These are phyloP conservation scores for Termitomyces sp. DNA, from an alignment of 768 basidiomycete genomes.

Conservation along the genomic window DNA sequence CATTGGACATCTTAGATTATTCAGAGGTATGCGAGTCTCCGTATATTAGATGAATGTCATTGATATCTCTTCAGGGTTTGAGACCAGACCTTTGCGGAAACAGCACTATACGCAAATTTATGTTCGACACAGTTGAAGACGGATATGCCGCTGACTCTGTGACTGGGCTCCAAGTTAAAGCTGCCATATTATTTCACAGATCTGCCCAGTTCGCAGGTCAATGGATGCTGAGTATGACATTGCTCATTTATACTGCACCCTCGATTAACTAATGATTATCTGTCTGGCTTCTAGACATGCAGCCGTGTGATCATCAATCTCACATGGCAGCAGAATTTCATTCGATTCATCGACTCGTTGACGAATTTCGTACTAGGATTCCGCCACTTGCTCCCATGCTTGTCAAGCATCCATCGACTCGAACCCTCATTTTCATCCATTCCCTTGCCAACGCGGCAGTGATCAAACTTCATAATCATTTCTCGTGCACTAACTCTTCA, in stretches of 20 bases:
- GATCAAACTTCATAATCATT: slow-evolving; percentile 48
- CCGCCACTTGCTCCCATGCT: slow-evolving; percentile 27
- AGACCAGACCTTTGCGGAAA: slow-evolving; percentile 39
- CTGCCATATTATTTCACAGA: slow-evolving; percentile 53
- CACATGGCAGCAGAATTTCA: slow-evolving; percentile 41
- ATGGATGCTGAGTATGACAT: slow-evolving; percentile 35
- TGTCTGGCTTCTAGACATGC: slow-evolving; percentile 28
- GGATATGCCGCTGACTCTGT: slow-evolving; percentile 30
- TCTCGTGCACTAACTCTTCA: slow-evolving; percentile 35
- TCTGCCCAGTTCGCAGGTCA: slow-evolving; percentile 49
- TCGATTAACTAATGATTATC: neutral
- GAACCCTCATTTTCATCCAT: slow-evolving; percentile 40
- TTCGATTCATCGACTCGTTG: slow-evolving; percentile 41
- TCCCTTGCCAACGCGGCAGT: slow-evolving; percentile 43
- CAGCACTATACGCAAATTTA: slow-evolving; percentile 45
- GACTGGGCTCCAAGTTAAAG: slow-evolving; percentile 44
- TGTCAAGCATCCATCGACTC: slow-evolving; percentile 27
- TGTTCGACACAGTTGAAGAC: slow-evolving; percentile 29
- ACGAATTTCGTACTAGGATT: slow-evolving; percentile 30
- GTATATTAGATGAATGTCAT: slow-evolving; percentile 9
- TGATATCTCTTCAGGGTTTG: slow-evolving; percentile 31
- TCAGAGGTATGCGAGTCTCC: slow-evolving; percentile 26
- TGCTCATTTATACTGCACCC: neutral
- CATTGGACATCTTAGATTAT: slow-evolving; percentile 35
- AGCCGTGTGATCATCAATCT: slow-evolving; percentile 34